Evolutionary conservation across 192 early-diverging fungal species (phyloP).

Genomic region (Coemansia sp.): DNA sequence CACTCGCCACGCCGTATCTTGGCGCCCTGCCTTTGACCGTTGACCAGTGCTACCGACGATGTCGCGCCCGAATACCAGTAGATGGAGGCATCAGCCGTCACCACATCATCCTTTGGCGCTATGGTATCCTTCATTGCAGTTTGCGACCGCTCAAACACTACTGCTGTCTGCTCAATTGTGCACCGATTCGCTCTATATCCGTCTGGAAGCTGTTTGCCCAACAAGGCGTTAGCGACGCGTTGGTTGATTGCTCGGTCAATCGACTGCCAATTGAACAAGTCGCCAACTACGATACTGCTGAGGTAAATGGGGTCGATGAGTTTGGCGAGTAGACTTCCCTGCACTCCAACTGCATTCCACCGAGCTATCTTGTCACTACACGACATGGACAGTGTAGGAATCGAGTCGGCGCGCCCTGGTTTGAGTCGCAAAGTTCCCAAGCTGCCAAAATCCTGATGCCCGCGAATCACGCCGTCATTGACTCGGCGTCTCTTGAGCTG

Average conservation of each 20-base stretch:
- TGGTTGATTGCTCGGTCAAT: slow-evolving; percentile 68
- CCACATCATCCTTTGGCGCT: neutral
- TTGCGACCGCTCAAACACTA: slow-evolving; percentile 39
- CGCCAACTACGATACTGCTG: slow-evolving; percentile 63
- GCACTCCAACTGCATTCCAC: slow-evolving; percentile 82
- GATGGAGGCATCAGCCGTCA: slow-evolving; percentile 44
- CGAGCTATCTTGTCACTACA: slow-evolving; percentile 88
- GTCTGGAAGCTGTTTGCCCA: neutral
- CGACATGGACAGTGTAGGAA: slow-evolving; percentile 52
- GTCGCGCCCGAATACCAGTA: slow-evolving; percentile 42
- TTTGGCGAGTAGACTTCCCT: slow-evolving; percentile 67
- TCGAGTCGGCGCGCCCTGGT: slow-evolving; percentile 51
- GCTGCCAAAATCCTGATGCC: slow-evolving; percentile 14
- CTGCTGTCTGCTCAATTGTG: slow-evolving; percentile 15
- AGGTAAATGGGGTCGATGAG: slow-evolving; percentile 72
- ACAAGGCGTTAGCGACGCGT: slow-evolving; percentile 26
- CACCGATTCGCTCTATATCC: slow-evolving; percentile 22
- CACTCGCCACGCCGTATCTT: slow-evolving; percentile 29
- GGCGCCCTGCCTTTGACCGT: slow-evolving; percentile 58
- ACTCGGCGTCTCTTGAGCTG: slow-evolving; percentile 22
- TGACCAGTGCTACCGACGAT: slow-evolving; percentile 51
- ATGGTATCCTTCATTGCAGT: slow-evolving; percentile 2
- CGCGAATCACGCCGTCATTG: slow-evolving; percentile 12
- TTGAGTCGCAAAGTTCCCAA: slow-evolving; percentile 30
- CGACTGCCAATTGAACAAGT: slow-evolving; percentile 63